Evolutionary conservation across 495 filamentous ascomycete genomes (phyloP).

Genomic region (Glonium stellatum): DNA sequence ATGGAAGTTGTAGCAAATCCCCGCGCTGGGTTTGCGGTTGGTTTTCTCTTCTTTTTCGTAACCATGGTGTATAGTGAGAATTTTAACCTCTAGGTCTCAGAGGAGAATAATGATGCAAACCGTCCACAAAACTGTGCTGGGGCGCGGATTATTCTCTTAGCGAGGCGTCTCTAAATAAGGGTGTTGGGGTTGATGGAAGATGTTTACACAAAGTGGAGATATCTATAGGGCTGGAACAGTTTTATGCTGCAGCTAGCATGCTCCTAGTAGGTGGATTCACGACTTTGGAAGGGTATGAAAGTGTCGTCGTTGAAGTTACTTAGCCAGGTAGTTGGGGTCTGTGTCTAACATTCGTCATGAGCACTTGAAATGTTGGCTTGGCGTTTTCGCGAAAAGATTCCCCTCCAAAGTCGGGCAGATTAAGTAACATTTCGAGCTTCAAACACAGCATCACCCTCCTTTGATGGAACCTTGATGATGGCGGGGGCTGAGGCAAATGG

Average conservation of each 20-base stretch:
- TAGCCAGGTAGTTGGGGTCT: no score
- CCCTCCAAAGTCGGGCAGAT: constrained; percentile 3
- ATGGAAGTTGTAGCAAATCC: constrained; percentile 89
- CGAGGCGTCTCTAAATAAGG: no score
- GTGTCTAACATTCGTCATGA: no score
- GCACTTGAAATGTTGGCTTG: constrained; percentile 6
- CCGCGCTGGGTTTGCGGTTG: constrained; percentile 72
- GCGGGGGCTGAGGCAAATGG: constrained; percentile 24
- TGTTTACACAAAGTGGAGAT: no score
- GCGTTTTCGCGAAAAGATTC: constrained; percentile 20
- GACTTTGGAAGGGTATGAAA: not conserved
- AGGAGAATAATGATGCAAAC: no score
- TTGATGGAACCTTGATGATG: constrained; percentile 25
- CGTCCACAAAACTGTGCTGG: no score
- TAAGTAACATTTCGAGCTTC: constrained; percentile 8
- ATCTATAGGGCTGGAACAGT: no score
- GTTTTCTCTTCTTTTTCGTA: constrained; percentile 78
- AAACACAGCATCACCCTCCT: not conserved
- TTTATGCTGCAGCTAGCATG: not conserved
- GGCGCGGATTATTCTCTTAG: no score
- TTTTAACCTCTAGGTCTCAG: not conserved
- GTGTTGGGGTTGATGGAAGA: no score
- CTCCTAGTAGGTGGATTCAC: not conserved
- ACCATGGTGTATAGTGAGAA: constrained; percentile 8
- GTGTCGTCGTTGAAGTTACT: not conserved